phyloP scores from a whole-genome alignment of 768 basidiomycete species.

The button mushroom (Agaricus bisporus) region DNA sequence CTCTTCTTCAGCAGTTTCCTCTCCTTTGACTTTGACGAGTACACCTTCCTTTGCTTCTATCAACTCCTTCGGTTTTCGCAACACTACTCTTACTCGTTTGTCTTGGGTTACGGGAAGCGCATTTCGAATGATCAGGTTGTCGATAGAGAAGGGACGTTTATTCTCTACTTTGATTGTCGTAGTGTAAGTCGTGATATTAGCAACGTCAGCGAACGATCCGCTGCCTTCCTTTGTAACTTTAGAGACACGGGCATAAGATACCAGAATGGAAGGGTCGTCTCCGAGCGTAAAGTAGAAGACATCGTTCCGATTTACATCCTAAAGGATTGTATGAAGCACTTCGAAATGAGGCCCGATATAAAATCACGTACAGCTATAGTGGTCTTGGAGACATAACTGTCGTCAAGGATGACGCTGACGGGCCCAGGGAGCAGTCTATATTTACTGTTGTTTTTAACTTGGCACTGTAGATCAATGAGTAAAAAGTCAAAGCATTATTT shows the following conservation, averaged over 20 bases:
- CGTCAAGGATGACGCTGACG: slow-evolving; percentile 50
- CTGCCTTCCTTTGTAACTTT: slow-evolving; percentile 27
- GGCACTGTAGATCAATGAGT: slow-evolving; percentile 25
- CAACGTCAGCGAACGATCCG: slow-evolving; percentile 38
- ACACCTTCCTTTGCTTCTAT: slow-evolving; percentile 38
- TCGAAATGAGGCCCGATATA: background rate
- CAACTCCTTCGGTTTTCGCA: slow-evolving; percentile 41
- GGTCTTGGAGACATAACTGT: slow-evolving; percentile 51
- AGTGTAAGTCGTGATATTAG: slow-evolving; percentile 37
- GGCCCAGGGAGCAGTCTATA: slow-evolving; percentile 50
- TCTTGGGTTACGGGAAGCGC: slow-evolving; percentile 37
- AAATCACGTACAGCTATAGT: slow-evolving; percentile 30
- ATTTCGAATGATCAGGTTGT: slow-evolving; percentile 40
- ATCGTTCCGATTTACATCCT: slow-evolving; percentile 46
- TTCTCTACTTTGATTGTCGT: slow-evolving; percentile 42
- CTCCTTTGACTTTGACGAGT: slow-evolving; percentile 24
- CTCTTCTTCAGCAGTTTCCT: slow-evolving; percentile 23
- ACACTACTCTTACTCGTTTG: slow-evolving; percentile 35
- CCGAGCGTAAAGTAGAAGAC: slow-evolving; percentile 53
- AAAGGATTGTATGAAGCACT: background rate
- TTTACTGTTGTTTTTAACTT: slow-evolving; percentile 52
- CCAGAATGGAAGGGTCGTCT: slow-evolving; percentile 33
- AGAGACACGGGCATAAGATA: slow-evolving; percentile 38
- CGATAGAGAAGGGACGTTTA: slow-evolving; percentile 39
- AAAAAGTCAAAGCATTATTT: background rate